Evolutionary conservation across 257 asterid genomes (phyloP).

Genomic region (Gentiana straminea): DNA sequence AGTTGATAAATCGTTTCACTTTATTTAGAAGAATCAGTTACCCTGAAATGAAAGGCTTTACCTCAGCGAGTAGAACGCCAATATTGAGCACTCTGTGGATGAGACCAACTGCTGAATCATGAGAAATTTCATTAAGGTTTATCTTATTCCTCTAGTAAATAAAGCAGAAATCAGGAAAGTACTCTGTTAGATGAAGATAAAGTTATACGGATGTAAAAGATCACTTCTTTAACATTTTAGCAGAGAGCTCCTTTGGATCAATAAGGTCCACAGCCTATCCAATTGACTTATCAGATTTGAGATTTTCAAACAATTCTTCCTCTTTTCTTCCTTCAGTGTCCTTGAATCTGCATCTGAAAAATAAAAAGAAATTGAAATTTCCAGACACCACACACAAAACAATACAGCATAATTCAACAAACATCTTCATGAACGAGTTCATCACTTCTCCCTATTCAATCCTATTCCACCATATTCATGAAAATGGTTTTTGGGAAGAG

Average conservation of each 20-base stretch:
- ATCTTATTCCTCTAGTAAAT: slow-evolving; percentile 55
- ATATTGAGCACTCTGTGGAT: too few species aligned
- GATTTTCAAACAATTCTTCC: slow-evolving; percentile 79
- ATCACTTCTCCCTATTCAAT: too few species aligned
- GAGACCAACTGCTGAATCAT: too few species aligned
- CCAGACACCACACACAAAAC: too few species aligned
- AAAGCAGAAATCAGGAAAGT: slow-evolving; percentile 10
- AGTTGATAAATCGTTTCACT: background rate
- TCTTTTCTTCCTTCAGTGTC: slow-evolving; percentile 85
- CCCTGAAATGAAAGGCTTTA: slow-evolving; percentile 12
- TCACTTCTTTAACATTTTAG: slow-evolving; percentile 86
- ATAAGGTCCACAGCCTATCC: slow-evolving; percentile 95
- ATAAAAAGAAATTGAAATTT: background rate
- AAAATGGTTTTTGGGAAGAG: too few species aligned
- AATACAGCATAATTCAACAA: too few species aligned
- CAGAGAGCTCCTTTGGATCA: slow-evolving; percentile 87
- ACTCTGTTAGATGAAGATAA: slow-evolving; percentile 2
- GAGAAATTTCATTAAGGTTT: slow-evolving; percentile 65
- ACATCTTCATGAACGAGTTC: too few species aligned
- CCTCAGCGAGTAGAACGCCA: background rate
- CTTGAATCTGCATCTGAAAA: slow-evolving; percentile 59
- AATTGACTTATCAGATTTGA: slow-evolving; percentile 68
- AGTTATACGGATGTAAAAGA: slow-evolving; percentile 7
- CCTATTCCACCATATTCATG: too few species aligned
- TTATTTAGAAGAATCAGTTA: slow-evolving; percentile 9